Percentiles rank a stretch among this genome's conserved stretches.
These are phyloP conservation scores for Laetiporus sulphureus DNA, from an alignment of 1,284 basidiomycete genomes.

Conservation along the genomic window DNA sequence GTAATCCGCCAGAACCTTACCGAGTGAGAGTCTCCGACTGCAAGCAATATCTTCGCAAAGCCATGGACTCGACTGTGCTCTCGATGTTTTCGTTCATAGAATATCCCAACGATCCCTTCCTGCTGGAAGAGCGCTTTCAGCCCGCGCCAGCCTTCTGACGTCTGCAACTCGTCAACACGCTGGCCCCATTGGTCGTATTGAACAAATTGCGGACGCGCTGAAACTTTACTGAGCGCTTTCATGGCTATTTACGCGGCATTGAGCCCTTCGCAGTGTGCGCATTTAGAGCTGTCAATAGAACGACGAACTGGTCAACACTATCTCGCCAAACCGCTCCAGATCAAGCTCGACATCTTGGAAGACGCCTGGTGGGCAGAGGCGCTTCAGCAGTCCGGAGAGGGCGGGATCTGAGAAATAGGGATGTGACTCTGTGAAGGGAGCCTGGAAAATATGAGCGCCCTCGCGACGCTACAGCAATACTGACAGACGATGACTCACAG, in stretches of 20 bases:
- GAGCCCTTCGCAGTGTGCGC: background rate
- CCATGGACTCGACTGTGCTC: constrained; percentile 54
- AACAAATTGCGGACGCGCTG: constrained; percentile 41
- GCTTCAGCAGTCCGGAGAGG: constrained; percentile 48
- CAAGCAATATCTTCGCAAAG: constrained; percentile 58
- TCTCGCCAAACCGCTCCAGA: constrained; percentile 45
- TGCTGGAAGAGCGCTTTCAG: constrained; percentile 63
- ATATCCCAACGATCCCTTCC: constrained; percentile 63
- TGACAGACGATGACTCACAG: constrained; percentile 28
- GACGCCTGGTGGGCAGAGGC: constrained; percentile 40
- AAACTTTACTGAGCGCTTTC: constrained; percentile 37
- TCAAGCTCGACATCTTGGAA: constrained; percentile 43
- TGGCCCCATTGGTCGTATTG: constrained; percentile 70
- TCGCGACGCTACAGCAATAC: background rate
- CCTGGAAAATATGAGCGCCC: constrained; percentile 12
- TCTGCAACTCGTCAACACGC: constrained; percentile 57
- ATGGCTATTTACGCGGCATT: constrained; percentile 27
- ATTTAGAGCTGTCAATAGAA: background rate
- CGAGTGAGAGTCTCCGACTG: constrained; percentile 55
- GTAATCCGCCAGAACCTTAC: too few relatives aligned
- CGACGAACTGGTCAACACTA: constrained; percentile 44
- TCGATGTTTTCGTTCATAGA: constrained; percentile 52
- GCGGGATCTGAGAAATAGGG: constrained; percentile 54
- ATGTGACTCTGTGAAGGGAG: constrained; percentile 41
- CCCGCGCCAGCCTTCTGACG: constrained; percentile 65